Conservation (phyloP, 148 eudicot genomes). For the Dianthus caryophyllus region DNA sequence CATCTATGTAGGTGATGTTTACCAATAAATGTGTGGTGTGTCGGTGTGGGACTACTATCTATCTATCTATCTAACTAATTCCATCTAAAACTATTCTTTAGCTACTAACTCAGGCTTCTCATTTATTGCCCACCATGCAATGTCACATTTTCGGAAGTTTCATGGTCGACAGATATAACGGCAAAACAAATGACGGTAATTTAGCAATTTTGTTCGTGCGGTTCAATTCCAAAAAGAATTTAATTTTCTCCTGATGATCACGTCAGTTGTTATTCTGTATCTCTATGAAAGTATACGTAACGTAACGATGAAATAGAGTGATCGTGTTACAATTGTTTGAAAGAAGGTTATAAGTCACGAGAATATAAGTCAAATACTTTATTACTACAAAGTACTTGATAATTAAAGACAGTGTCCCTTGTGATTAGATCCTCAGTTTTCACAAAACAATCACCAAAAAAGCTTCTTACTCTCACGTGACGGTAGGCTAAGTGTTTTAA, state of each 20-base stretch:
- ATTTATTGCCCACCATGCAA: slow-evolving; percentile 22
- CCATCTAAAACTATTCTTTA: slow-evolving; percentile 5
- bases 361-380: no score
- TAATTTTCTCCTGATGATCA: no score
- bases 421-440: not conserved
- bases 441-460: slow-evolving; percentile 6
- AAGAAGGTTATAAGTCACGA: no score
- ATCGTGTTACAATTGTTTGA: no score
- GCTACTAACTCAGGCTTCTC: slow-evolving; percentile 10
- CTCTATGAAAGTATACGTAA: no score
- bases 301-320: no score
- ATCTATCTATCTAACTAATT: no score
- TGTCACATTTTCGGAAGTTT: slow-evolving; percentile 10
- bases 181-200: no score
- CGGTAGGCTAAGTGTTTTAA: not conserved
- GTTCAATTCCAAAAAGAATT: no score
- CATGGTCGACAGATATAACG: no score
- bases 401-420: slow-evolving; percentile 3
- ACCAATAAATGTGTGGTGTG: slow-evolving; percentile 26
- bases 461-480: slow-evolving; percentile 17
- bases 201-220: no score
- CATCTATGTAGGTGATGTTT: slow-evolving; percentile 8
- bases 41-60: slow-evolving; percentile 35
- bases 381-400: not conserved
- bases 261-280: no score